These are phyloP conservation scores for Boletus sp. DNA, from an alignment of 1,284 basidiomycete species.

Conservation along the genomic window DNA sequence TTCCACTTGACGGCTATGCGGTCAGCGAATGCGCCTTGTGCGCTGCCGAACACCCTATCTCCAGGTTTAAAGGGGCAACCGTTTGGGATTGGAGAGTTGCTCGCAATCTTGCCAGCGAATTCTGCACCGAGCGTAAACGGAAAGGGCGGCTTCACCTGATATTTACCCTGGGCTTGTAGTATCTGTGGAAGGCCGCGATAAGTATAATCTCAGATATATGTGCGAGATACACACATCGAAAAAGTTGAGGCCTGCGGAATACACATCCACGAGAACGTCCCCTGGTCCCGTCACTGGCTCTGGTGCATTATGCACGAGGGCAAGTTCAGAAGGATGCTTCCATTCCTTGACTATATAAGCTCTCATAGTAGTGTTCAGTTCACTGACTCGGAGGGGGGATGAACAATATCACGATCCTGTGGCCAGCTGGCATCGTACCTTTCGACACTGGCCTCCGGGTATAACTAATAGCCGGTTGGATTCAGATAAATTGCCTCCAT, in stretches of 20 bases:
- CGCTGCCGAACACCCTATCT: conserved; percentile 87
- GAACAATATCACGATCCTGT: background rate
- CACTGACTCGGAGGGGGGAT: too few species aligned
- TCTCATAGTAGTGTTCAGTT: conserved; percentile 79
- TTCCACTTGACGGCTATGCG: conserved; percentile 54
- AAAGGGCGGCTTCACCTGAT: conserved; percentile 78
- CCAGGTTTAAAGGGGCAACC: conserved; percentile 81
- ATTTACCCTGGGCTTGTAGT: conserved; percentile 83
- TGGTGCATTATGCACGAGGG: conserved; percentile 53
- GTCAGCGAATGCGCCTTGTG: conserved; percentile 79
- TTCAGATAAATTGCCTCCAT: too few species aligned
- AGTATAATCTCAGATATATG: background rate
- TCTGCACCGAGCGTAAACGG: conserved; percentile 85
- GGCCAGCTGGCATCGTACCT: too few species aligned
- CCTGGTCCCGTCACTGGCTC: conserved; percentile 52
- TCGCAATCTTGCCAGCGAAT: conserved; percentile 78
- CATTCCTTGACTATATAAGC: conserved; percentile 74
- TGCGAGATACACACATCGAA: conserved; percentile 55
- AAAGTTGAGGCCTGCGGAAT: conserved; percentile 75
- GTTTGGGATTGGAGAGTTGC: conserved; percentile 73
- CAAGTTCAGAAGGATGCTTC: conserved; percentile 70
- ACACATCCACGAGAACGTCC: conserved; percentile 80
- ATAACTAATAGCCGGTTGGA: conserved; percentile 1
- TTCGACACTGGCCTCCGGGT: too few species aligned
- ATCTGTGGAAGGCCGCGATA: conserved; percentile 45